Conservation (phyloP, 192 early-diverging fungal genomes). For the Podila minutissima region DNA sequence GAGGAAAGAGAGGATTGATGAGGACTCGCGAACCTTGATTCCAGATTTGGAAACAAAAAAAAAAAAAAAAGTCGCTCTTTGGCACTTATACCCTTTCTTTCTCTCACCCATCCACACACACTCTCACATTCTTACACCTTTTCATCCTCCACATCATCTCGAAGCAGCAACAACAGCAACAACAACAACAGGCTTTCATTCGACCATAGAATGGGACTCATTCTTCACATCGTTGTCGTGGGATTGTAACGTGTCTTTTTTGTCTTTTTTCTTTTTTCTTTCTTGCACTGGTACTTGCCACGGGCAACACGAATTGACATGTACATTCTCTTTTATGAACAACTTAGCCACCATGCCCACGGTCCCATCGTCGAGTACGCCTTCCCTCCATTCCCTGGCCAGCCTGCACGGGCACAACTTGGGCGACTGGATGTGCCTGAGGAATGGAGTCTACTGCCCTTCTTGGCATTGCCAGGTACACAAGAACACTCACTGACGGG, state of each 20-base stretch:
- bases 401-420: slow-evolving; percentile 27
- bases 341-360: slow-evolving; percentile 58
- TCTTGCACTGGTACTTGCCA: not conserved
- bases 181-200: not conserved
- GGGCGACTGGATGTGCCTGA: slow-evolving; percentile 70
- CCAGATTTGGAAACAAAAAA: too few species aligned
- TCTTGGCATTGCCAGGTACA: slow-evolving; percentile 78
- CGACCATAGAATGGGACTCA: slow-evolving; percentile 27
- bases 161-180: not conserved
- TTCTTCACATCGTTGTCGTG: slow-evolving; percentile 49
- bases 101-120: not conserved
- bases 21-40: too few species aligned
- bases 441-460: slow-evolving; percentile 85
- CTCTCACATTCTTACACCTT: not conserved
- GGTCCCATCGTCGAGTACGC: slow-evolving; percentile 64
- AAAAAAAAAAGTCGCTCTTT: too few species aligned
- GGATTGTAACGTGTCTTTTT: slow-evolving; percentile 27
- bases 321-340: not conserved
- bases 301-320: not conserved
- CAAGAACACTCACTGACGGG: not conserved
- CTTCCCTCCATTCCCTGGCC: slow-evolving; percentile 58
- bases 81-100: not conserved
- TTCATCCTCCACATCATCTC: not conserved
- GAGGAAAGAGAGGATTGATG: too few species aligned
- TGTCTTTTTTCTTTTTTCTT: not conserved